phyloP scores from a whole-genome alignment of 2,329 filamentous ascomycete species.

The Cladobotryum mycophilum region DNA sequence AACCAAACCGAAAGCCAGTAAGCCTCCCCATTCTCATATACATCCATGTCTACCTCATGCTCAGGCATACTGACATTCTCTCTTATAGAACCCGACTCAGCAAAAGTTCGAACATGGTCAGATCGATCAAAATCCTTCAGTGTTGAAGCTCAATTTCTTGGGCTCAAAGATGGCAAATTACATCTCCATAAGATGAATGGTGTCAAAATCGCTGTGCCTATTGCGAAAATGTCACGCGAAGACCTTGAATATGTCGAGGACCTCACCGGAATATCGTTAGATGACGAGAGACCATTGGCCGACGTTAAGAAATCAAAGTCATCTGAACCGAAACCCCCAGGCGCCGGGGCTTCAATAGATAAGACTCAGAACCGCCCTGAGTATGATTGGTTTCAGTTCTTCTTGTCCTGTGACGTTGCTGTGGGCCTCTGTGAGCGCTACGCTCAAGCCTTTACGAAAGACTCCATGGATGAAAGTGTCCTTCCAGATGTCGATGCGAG shows the following conservation, averaged over 20 bases:
- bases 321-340: constrained; percentile 23
- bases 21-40: constrained; percentile 28
- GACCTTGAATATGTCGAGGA: constrained; percentile 94
- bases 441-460: constrained; percentile 77
- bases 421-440: constrained; percentile 93
- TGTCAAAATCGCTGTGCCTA: constrained; percentile 94
- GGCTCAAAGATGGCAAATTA: constrained; percentile 90
- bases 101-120: constrained; percentile 86
- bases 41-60: neutral
- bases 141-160: constrained; percentile 93
- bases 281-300: constrained; percentile 89
- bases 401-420: constrained; percentile 84
- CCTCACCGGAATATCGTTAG: constrained; percentile 78
- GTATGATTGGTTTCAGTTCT: constrained; percentile 99
- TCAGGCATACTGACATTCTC: neutral
- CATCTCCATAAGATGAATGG: constrained; percentile 97
- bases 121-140: constrained; percentile 94
- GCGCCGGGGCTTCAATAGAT: constrained; percentile 58
- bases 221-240: constrained; percentile 90
- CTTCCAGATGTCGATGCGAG: constrained; percentile 81
- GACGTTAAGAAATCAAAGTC: constrained; percentile 61
- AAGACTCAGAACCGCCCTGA: constrained; percentile 55
- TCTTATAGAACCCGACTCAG: constrained; percentile 66
- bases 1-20: constrained; percentile 64
- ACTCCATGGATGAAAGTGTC: constrained; percentile 94